Evolutionary conservation across 1,284 basidiomycete species (phyloP), one percentile per base, ranked within the genome.

Genomic region (Sporisorium iseilematis-ciliati): DNA sequence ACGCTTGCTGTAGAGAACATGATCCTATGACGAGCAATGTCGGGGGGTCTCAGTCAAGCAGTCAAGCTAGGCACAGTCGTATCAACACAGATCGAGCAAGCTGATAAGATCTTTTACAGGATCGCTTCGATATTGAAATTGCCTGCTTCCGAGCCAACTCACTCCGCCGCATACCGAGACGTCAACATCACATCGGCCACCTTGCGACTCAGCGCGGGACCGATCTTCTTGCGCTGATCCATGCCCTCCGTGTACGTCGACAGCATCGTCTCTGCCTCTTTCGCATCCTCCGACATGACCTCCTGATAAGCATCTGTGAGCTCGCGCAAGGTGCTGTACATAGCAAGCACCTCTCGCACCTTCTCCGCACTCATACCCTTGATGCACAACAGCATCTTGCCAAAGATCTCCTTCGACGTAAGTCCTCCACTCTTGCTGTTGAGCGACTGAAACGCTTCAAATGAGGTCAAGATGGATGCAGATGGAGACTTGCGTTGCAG

Each of bases 321-420:
- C 21, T 75, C 81, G n/a, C 77, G 65, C 4, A 88, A 86, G 16
- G 88, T 89, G 18, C 87, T 86, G 86, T 87, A 89, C 16, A 83
- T 60, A 25, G 87, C 85, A 23, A 89, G 69, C 23, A 89, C 79
- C 12, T 86, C 86, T 10, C 84, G 80, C 12, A 87, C 88, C 65
- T 88, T 87, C 75, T 89, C 88, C 0, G 87, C 85, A 43, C 86
- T 87, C 84, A 89, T 86, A 4, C 88, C 88, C 42, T 85, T 86
- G 65, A 89, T 82, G 59, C 87, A 87, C 31, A 88, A 78, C 38
- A 89, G 81, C 88, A 89, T 89, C 48, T 86, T 85, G 6, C 86
- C 88, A 75, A 87, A 89, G 35, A 86, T 83, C 35, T 88, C 86
- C n/a, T 82, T 77, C 4, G 88, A 68, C 0, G 88, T 89, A 40